These are phyloP conservation scores for Aspergillus uvarum DNA, from an alignment of 2,329 filamentous ascomycete genomes.

Conservation along the genomic window DNA sequence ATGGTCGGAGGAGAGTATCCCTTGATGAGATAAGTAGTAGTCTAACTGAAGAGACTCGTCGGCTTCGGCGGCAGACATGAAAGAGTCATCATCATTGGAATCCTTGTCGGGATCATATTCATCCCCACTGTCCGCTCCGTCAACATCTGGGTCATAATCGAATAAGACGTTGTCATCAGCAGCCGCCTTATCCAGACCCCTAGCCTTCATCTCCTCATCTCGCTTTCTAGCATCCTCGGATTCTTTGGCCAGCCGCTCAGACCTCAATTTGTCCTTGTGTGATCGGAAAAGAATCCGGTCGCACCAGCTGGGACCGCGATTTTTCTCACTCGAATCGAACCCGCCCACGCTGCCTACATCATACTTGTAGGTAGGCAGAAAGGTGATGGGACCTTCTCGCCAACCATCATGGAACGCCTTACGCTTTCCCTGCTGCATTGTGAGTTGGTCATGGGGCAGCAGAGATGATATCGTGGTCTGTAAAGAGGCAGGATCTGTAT, in stretches of 20 bases:
- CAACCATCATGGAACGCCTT: conserved; percentile 89
- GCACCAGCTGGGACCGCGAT: conserved; percentile 91
- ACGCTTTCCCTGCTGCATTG: conserved; percentile 67
- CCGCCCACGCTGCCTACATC: conserved; percentile 88
- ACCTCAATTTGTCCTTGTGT: conserved; percentile 64
- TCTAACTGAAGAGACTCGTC: conserved; percentile 57
- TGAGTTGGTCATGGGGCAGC: conserved; percentile 84
- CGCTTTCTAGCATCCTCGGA: conserved; percentile 66
- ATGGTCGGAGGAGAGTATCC: conserved; percentile 89
- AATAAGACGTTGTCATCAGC: conserved; percentile 84
- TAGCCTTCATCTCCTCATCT: conserved; percentile 81
- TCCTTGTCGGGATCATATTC: conserved; percentile 60
- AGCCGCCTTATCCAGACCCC: conserved; percentile 69
- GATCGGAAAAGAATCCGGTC: conserved; percentile 89
- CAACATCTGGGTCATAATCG: conserved; percentile 82
- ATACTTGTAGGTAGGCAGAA: conserved; percentile 96
- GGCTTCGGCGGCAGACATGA: conserved; percentile 27
- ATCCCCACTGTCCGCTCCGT: conserved; percentile 58
- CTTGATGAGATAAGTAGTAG: conserved; percentile 83
- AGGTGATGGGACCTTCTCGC: conserved; percentile 82
- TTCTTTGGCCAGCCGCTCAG: conserved; percentile 64
- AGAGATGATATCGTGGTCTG: conserved; percentile 86
- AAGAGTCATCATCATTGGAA: conserved; percentile 43
- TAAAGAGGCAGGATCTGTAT: conserved; percentile 78
- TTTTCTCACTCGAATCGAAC: conserved; percentile 95